Base-by-base conservation (phyloP, 495 filamentous ascomycete genomes). In the Lasiosphaeria miniovina region DNA sequence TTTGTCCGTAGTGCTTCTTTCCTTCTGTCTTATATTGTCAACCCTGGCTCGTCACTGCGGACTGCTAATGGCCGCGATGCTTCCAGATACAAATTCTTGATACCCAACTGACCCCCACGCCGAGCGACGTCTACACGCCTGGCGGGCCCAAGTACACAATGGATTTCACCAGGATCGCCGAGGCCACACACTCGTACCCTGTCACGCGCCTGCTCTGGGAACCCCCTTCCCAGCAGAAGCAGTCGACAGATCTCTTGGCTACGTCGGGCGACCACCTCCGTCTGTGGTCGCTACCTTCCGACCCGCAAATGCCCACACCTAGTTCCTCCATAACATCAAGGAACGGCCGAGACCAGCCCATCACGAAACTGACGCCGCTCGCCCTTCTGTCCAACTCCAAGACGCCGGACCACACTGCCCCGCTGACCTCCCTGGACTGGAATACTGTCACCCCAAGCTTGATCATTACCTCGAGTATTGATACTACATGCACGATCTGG, bases 401-500 rank as follows among this genome's bases (percentile, higher is more conserved):
- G 70, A 97, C 93, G 4, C 94, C 94, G 9, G 95, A 98, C 66
- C 96, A 98, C 69, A 98, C 94, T 8, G 94, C 94, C 4, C 94
- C 94, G 8, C 85, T 99, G 46, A 99, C 94, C 3, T 95, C 91
- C 8, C 78, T 99, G 33, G 94, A 99, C 74, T 99, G 94, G 94
- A 99, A 99, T 62, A 94, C 89, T 5, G 86, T 98, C 48, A 94
- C 90, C 5, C 94, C 94, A 4, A 96, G 92, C 69, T 76, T 98
- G 43, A 99, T 99, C 66, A 99, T 99, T 61, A 99, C 94, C 0
- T 96, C 90, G 3, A 97, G 93, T 71, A 99, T 99, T 61, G 94
- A 99, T 70, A 99, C 94, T 0, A 99, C 94, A 1, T 99, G 94
- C 75, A 99, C 94, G n/a, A 98, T 99, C 58, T 99, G 94, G 94